phyloP scores from a whole-genome alignment of 805 yeast species.

The Suhomyces tanzawaensis region DNA sequence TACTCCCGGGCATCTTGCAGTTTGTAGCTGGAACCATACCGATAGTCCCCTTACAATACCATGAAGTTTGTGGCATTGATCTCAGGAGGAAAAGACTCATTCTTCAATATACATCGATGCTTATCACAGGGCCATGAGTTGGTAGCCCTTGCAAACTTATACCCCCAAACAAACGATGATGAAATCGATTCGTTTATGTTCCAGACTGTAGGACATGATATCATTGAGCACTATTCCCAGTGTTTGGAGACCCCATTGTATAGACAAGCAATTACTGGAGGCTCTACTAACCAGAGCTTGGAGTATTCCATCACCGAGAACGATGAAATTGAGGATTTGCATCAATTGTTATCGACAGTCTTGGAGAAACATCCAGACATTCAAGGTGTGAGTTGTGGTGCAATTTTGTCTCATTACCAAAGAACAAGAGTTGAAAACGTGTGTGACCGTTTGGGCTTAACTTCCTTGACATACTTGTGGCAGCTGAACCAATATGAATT shows the following conservation, averaged over 20 bases:
- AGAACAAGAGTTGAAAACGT: constrained; percentile 91
- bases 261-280: constrained; percentile 60
- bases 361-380: constrained; percentile 60
- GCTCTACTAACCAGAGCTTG: constrained; percentile 58
- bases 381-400: constrained; percentile 91
- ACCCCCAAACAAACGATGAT: constrained; percentile 51
- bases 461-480: constrained; percentile 81
- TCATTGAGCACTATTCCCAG: constrained; percentile 59
- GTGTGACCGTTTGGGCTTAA: constrained; percentile 68
- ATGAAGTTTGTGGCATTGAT: constrained; percentile 93
- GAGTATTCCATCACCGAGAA: constrained; percentile 66
- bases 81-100: constrained; percentile 96
- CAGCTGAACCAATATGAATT: constrained; percentile 78
- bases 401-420: constrained; percentile 93
- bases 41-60: too few species aligned
- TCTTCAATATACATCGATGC: constrained; percentile 85
- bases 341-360: constrained; percentile 48
- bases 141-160: constrained; percentile 79
- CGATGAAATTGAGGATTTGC: constrained; percentile 90
- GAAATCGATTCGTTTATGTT: constrained; percentile 96
- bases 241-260: constrained; percentile 82
- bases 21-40: not conserved
- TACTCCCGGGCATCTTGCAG: too few species aligned
- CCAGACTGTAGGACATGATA: constrained; percentile 93
- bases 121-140: constrained; percentile 81